Evolutionary conservation across 441 rosid species (phyloP), one percentile per base, ranked within the genome.

Genomic region (Brassica hybrid): DNA sequence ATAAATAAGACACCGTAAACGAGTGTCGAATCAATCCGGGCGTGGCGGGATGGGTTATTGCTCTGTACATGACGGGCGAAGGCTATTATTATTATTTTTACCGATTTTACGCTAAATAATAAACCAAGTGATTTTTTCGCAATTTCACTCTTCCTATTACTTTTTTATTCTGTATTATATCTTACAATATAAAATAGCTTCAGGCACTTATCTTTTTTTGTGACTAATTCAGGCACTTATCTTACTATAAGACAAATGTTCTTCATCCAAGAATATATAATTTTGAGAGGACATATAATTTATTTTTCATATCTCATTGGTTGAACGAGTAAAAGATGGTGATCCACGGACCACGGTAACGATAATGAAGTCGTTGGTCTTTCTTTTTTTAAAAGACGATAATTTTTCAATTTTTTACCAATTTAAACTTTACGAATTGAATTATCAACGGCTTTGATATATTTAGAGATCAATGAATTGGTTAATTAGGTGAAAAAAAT

Each of bases 21-120:
- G 78, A 68, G 78, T 73, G 81, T 79, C 78, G 62, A 73, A 79
- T 73, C 81, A 79, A 38, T 11, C 69, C 81, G 74, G 81, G 74
- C 78, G 78, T 73, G 74, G 66, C 74, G 81, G 78, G 74, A 73
- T 73, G 78, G 74, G 65, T 79, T 61, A 79, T 73, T 73, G 74
- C 69, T 72, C 25, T 56, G 59, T 58, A 72, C 69, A 52, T 61
- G 78, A 78, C 66, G 74, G 61, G 67, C 74, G 69, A 61, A 7
- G 3, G 41, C 65, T 73, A 73, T n/a, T n/a, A n/a, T 67, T 67
- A 67, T 78, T 73, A 52, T 67, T 67, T 72, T 61, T 78, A 67
- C 12, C 65, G 27, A 52, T 38, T 73, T 68, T 62, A 68, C 81
- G 73, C 63, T 65, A 56, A 9, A 56, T 38, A 7, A 11, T 43